Conservation (phyloP, 352 stramenopile genomes). For the Globisporangium spinosum region DNA sequence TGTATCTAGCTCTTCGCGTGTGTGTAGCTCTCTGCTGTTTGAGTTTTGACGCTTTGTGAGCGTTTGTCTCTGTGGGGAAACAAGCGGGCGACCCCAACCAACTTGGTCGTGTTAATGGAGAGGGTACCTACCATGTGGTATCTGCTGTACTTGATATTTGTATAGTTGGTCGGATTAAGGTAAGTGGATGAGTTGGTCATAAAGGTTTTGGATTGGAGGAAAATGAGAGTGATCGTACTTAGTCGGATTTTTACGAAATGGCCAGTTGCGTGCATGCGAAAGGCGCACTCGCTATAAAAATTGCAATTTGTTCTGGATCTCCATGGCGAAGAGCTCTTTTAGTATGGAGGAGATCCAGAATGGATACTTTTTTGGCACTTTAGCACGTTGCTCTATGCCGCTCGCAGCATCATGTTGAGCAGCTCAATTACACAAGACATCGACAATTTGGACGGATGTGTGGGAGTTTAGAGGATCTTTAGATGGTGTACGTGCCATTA, state of each 20-base stretch:
- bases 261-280: slow-evolving; percentile 9
- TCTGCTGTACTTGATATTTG: background rate
- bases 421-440: background rate
- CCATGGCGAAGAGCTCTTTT: background rate
- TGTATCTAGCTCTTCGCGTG: background rate
- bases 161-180: background rate
- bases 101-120: background rate
- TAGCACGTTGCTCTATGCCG: background rate
- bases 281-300: background rate
- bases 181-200: slow-evolving; percentile 12
- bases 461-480: background rate
- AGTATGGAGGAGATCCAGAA: background rate
- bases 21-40: background rate
- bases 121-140: background rate
- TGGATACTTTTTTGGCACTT: background rate
- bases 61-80: background rate
- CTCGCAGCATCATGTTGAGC: background rate
- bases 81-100: slow-evolving; percentile 3
- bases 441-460: background rate
- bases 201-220: slow-evolving; percentile 8
- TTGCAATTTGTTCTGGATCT: slow-evolving; percentile 7
- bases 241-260: background rate
- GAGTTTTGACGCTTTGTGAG: background rate
- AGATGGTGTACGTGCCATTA: background rate
- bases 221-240: background rate